Percentiles rank a stretch among this genome's conserved stretches.
These are phyloP conservation scores for Apiospora phragmitis DNA, from an alignment of 2,329 filamentous ascomycete genomes.

Conservation along the genomic window DNA sequence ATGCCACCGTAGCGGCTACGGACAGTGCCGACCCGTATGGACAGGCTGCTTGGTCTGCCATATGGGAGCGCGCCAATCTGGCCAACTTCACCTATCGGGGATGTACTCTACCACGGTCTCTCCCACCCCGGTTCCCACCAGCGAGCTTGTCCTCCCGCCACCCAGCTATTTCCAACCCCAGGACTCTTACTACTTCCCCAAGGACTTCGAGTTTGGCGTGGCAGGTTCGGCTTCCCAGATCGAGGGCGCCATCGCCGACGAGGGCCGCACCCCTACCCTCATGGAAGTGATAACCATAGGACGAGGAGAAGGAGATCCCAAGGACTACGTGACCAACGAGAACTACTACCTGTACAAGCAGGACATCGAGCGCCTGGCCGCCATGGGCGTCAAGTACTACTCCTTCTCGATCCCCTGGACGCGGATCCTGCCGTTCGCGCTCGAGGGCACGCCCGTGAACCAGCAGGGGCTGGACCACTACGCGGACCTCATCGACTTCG, in stretches of 20 bases:
- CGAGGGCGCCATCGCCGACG: conserved; percentile 44
- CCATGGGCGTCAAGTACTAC: conserved; percentile 52
- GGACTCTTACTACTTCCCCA: conserved; percentile 50
- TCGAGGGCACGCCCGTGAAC: conserved; percentile 52
- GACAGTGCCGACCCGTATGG: conserved; percentile 37
- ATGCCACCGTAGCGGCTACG: conserved; percentile 32
- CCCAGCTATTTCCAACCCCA: conserved; percentile 48
- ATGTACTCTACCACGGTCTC: conserved; percentile 47
- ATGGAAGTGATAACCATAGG: conserved; percentile 40
- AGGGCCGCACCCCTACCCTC: conserved; percentile 44
- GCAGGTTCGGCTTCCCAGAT: conserved; percentile 47
- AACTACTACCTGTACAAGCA: conserved; percentile 59
- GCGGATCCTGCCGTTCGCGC: conserved; percentile 51
- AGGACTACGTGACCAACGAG: conserved; percentile 42
- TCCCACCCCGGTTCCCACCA: conserved; percentile 54
- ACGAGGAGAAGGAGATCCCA: conserved; percentile 16
- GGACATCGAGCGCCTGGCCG: conserved; percentile 53
- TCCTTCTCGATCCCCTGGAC: conserved; percentile 55
- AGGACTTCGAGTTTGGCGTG: conserved; percentile 49
- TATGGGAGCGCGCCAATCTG: conserved; percentile 36
- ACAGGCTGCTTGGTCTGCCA: conserved; percentile 37
- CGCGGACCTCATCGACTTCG: conserved; percentile 52
- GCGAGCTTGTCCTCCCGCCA: conserved; percentile 56
- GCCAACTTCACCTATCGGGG: conserved; percentile 33
- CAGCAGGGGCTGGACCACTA: conserved; percentile 52